Evolutionary conservation across 2,329 filamentous ascomycete species (phyloP), one percentile per base, ranked within the genome.

Genomic region (Rhynchosporium graminicola): DNA sequence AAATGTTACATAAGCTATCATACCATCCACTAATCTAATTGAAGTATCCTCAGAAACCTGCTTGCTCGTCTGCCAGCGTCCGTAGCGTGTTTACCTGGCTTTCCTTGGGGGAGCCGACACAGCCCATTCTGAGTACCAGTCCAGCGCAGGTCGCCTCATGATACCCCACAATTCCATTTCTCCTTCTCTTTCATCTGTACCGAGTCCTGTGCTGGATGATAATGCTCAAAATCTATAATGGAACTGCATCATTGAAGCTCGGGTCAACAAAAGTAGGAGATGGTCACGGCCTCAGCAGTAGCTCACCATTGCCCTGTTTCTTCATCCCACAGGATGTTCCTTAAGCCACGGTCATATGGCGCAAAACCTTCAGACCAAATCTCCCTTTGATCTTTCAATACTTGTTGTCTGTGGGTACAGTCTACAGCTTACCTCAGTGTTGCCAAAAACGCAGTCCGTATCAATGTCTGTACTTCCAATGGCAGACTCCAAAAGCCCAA

Each of bases 161-260:
- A 59, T 38, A 36, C 57, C 57, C 57, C 57, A 59, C n/a, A 6
- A 46, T n/a, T 50, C 43, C 57, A 59, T 59, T 46, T 59, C 57
- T 59, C 57, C 15, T 48, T 51, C 57, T 59, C 57, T 15, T 59
- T 33, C 46, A 59, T 59, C 3, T 43, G 13, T n/a, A 12, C 29
- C 1, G 45, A 31, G 5, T 59, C 46, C 15, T 9, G 15, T 42
- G 3, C 26, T 8, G 13, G 13, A 20, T 59, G 7, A 20, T 59
- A 59, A 40, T 59, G 46, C 46, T 59, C 57, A n/a, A 59, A 59
- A 20, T 59, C 57, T 43, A 59, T 36, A 20, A 59, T 59, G n/a
- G 57, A 59, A 15, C 57, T 59, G 50, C 4, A 43, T n/a, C 43
- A n/a, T 13, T 10, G 3, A 38, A 43, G 2, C 5, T 26, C 26